Base-by-base conservation (phyloP, 208 protist genomes). In the Crithidia mellificae region DNA sequence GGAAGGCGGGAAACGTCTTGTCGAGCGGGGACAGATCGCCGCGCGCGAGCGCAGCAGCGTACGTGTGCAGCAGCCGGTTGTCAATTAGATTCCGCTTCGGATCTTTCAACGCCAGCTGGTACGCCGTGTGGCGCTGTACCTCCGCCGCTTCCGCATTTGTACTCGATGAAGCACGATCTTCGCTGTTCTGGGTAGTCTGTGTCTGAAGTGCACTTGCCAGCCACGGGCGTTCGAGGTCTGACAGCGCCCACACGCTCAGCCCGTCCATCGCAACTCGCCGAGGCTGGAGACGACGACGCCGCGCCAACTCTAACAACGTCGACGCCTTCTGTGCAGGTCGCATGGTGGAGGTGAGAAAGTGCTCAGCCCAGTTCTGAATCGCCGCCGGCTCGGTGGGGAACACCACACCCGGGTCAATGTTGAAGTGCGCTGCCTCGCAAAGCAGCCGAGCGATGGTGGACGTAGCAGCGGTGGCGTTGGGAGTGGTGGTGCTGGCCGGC, bases 181-280 rank as follows among this genome's bases (percentile, higher is more conserved):
- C 25, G 44, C 20, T 43, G 2, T 17, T 17, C 15, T 4, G 46
- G 4, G 46, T 5, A 24, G 41, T 17, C 17, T 15, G 36, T 49
- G 38, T 12, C 55, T 68, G 34, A 24, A 86, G 51, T 9, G 68
- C 43, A 11, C 6, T 19, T 3, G 9, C 49, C 1, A 92, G 38
- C 86, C 90, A 95, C n/a, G 47, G 59, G 1, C 82, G 79, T 66
- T 87, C 79, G 20, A 95, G 47, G 53, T 95, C 85, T 0, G 58
- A 76, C 19, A 92, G 68, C 36, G 84, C 84, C 64, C 76, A 84
- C 44, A 73, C 69, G 39, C 82, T 88, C 41, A 94, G 72, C 20
- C 74, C 69, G 34, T 89, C 81, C 58, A 91, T 69, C 12, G 71
- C 32, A 8, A 84, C 69, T 2, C 84, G 90, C 8, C 80, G 66